Evolutionary conservation across 805 yeast species (phyloP).

Genomic region (Saccharomycopsis javanensis): DNA sequence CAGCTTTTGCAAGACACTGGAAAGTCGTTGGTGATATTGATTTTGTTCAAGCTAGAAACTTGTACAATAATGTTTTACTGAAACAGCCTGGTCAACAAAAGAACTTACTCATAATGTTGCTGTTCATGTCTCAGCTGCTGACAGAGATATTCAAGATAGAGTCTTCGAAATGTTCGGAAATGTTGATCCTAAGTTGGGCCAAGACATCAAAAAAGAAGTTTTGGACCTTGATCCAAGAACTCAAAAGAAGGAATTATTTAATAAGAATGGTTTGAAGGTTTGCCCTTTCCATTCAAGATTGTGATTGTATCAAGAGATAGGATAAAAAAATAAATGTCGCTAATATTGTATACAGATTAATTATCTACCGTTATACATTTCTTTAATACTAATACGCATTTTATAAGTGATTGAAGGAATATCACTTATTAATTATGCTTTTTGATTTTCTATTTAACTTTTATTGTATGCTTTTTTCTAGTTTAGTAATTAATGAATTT

Average conservation of each 20-base stretch:
- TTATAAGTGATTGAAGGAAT: too few species aligned
- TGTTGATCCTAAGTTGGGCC: slow-evolving; percentile 62
- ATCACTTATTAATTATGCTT: too few species aligned
- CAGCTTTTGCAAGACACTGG: slow-evolving; percentile 87
- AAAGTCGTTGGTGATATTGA: slow-evolving; percentile 56
- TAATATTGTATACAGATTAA: too few species aligned
- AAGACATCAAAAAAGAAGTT: slow-evolving; percentile 54
- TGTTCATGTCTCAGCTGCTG: slow-evolving; percentile 60
- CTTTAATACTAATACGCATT: too few species aligned
- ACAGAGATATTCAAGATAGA: slow-evolving; percentile 65
- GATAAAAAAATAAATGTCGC: too few species aligned
- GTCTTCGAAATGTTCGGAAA: slow-evolving; percentile 68
- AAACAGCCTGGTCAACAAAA: slow-evolving; percentile 75
- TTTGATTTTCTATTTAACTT: not conserved
- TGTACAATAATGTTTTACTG: slow-evolving; percentile 67
- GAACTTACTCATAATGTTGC: slow-evolving; percentile 79
- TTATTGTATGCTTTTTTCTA: not conserved
- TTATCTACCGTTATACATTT: too few species aligned
- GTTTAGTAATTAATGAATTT: too few species aligned
- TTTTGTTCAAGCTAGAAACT: slow-evolving; percentile 63
- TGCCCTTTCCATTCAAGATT: slow-evolving; percentile 19
- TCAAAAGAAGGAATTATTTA: slow-evolving; percentile 10
- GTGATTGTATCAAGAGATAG: too few species aligned
- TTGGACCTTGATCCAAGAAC: slow-evolving; percentile 40
- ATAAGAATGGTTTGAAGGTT: slow-evolving; percentile 10